Evolutionary conservation across 1,284 basidiomycete genomes (phyloP), one percentile per base, ranked within the genome.

Genomic region (Microbotryomycetes sp.): DNA sequence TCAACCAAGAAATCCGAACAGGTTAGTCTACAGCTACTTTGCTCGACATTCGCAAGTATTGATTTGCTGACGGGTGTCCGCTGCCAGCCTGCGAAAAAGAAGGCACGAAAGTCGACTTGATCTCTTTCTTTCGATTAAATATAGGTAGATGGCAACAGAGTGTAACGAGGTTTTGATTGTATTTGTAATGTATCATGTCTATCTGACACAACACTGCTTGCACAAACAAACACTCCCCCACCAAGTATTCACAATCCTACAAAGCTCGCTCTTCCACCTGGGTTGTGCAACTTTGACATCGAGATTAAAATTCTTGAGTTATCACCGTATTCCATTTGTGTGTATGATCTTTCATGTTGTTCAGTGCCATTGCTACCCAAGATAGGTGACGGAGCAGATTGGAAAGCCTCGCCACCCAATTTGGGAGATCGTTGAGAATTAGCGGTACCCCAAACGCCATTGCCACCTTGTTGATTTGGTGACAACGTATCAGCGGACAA

Each of bases 281-380:
- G 84, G 76, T 97, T 97, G 73, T 96, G 92, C 75, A 97, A 76
- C 63, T 83, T 82, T 23, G 90, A 92, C 78, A 96, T 91, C 3
- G 90, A 91, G 71, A 97, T 92, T 76, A 97, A 97, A 64, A 97
- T 74, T 54, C 58, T 16, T 52, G 48, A 32, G 65, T 64, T 56
- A 66, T 64, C 6, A 59, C 56, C 25, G 60, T 61, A 0, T 51
- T 60, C 15, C 62, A 58, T 64, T 66, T 68, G 32, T 64, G 49
- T 4, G 59, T 62, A 45, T 47, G 51, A 42, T 58, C 46, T 47
- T 52, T 31, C 4, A 32, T 32, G 23, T 66, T 64, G 29, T n/a
- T 52, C 5, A 19, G 25, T 14, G 50, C 22, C 26, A 6, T 30
- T 30, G 1, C 23, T 47, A 15, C 57, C 65, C 4, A 69, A 25